Evolutionary conservation across 148 eudicot species (phyloP).

Genomic region (Cornus suecica): DNA sequence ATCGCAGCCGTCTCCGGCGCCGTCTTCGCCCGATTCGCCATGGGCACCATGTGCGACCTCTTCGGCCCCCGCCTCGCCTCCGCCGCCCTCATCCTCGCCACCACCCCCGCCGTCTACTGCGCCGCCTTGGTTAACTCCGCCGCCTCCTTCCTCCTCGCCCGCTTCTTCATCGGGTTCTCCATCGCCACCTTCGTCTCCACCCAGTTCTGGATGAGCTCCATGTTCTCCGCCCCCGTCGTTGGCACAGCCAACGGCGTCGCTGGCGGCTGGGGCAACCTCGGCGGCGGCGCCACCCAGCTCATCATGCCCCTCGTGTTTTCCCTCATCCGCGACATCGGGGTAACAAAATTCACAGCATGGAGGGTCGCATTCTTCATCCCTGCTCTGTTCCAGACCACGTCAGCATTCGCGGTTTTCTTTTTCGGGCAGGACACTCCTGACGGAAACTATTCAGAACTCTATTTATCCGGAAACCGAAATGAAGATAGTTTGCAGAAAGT

Average conservation of each 20-base stretch:
- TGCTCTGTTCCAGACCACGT: slow-evolving; percentile 50
- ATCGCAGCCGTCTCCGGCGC: slow-evolving; percentile 82
- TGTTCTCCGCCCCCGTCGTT: slow-evolving; percentile 64
- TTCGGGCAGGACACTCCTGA: slow-evolving; percentile 75
- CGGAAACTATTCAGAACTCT: slow-evolving; percentile 48
- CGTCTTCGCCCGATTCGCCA: slow-evolving; percentile 61
- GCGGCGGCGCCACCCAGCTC: slow-evolving; percentile 84
- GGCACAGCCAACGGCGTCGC: slow-evolving; percentile 76
- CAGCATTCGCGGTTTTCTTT: slow-evolving; percentile 54
- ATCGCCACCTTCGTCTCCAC: slow-evolving; percentile 88
- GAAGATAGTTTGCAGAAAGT: slow-evolving; percentile 41
- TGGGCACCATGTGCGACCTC: slow-evolving; percentile 85
- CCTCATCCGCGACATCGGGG: slow-evolving; percentile 36
- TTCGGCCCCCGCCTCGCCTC: slow-evolving; percentile 80
- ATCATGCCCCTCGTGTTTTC: slow-evolving; percentile 75
- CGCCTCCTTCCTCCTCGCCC: slow-evolving; percentile 38
- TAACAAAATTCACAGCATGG: slow-evolving; percentile 62
- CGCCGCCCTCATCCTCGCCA: slow-evolving; percentile 54
- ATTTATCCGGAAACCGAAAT: slow-evolving; percentile 48
- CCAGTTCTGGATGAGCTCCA: slow-evolving; percentile 96
- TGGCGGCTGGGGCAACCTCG: slow-evolving; percentile 93
- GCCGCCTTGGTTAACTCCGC: slow-evolving; percentile 34
- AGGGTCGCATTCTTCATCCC: slow-evolving; percentile 74
- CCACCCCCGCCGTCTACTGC: slow-evolving; percentile 68
- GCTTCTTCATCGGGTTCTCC: slow-evolving; percentile 82